A percentile compares a stretch with the other conserved stretches of the same genome.
Conservation (phyloP, 2,329 filamentous ascomycete species). For the Sarocladium oryzae region DNA sequence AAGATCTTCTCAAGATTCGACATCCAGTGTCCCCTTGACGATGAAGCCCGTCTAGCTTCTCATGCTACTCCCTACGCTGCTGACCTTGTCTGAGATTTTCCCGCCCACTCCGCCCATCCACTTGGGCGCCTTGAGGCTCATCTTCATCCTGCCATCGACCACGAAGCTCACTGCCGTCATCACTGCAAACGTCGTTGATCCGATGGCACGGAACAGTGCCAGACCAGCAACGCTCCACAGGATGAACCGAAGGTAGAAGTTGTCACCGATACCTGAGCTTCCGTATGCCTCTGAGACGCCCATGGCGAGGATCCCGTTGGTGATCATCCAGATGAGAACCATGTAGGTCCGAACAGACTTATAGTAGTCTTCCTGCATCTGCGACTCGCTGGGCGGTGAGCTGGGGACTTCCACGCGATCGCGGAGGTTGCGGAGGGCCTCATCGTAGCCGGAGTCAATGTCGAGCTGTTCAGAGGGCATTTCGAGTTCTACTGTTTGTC, state of each 20-base stretch:
- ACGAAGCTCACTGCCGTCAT: constrained; percentile 79
- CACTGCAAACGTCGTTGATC: constrained; percentile 72
- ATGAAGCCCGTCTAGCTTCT: constrained; percentile 20
- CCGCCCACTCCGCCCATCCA: constrained; percentile 42
- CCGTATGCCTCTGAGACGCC: constrained; percentile 81
- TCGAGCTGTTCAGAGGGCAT: constrained; percentile 98
- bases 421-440: constrained; percentile 90
- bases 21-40: too few species aligned
- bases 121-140: constrained; percentile 48
- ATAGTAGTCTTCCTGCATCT: constrained; percentile 98
- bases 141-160: constrained; percentile 73
- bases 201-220: constrained; percentile 82
- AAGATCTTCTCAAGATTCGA: too few species aligned
- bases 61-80: constrained; percentile 40
- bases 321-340: constrained; percentile 90
- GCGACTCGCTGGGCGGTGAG: constrained; percentile 58
- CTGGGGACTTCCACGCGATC: constrained; percentile 79
- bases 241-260: constrained; percentile 89
- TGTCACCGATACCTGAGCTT: constrained; percentile 63
- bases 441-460: constrained; percentile 96
- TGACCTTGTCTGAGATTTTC: constrained; percentile 41
- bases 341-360: constrained; percentile 96
- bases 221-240: constrained; percentile 84
- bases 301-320: constrained; percentile 92
- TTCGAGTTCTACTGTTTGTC: constrained; percentile 82